Percentiles rank a stretch among this genome's conserved stretches.
Conservation (phyloP, 139 green algal species). For the Tetratostichococcus sp. region DNA sequence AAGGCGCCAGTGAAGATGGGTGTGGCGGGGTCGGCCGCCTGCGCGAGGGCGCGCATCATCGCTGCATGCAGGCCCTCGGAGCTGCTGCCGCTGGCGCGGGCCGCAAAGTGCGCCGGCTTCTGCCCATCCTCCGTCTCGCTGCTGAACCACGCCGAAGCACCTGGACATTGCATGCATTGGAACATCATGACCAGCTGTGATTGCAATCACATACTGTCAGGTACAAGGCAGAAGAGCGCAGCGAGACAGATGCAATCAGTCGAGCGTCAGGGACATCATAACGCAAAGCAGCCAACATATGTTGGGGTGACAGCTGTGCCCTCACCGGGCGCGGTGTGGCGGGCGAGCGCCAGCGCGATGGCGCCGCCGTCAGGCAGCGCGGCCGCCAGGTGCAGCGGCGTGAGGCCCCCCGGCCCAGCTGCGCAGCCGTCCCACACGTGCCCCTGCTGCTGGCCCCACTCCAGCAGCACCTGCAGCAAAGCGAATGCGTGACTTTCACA, state of each 20-base stretch:
- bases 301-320: no score
- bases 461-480: conserved; percentile 10
- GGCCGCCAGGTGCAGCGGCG: conserved; percentile 34
- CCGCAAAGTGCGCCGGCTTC: conserved; percentile 16
- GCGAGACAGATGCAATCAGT: no score
- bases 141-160: conserved; percentile 7
- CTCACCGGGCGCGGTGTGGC: background rate
- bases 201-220: no score
- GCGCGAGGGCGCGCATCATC: background rate
- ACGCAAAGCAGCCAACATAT: no score
- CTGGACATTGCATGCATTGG: no score
- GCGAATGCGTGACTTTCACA: background rate
- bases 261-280: no score
- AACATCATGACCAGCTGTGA: no score
- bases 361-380: conserved; percentile 7
- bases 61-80: background rate
- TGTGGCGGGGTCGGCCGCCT: no score
- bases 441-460: conserved; percentile 10
- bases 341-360: conserved; percentile 14
- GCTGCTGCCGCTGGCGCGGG: background rate
- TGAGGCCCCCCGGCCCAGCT: conserved; percentile 14
- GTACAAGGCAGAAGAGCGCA: no score
- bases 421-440: background rate
- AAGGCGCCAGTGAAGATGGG: no score
- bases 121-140: conserved; percentile 1